A percentile compares a stretch with the other conserved stretches of the same genome.
phyloP scores from a whole-genome alignment of 805 yeast species.

The Yarrowia keelungensis region DNA sequence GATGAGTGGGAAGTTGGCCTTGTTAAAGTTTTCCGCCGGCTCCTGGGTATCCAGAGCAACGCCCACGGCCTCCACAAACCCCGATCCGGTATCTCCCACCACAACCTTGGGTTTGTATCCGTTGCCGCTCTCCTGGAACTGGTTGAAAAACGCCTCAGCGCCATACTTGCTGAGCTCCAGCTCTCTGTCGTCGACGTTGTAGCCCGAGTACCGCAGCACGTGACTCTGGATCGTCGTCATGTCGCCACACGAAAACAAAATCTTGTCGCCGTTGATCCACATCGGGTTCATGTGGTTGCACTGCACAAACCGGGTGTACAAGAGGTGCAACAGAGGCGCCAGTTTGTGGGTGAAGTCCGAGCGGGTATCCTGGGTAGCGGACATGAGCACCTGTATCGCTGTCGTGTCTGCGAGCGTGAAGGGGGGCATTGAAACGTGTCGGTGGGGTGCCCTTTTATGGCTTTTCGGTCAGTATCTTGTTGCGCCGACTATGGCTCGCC shows the following conservation, averaged over 20 bases:
- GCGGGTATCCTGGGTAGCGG: conserved; percentile 27
- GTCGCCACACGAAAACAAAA: conserved; percentile 34
- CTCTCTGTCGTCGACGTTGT: conserved; percentile 26
- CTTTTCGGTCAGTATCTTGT: too few species aligned
- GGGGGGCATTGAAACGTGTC: conserved; percentile 1
- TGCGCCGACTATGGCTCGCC: too few species aligned
- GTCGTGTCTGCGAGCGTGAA: conserved; percentile 20
- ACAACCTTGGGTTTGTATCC: conserved; percentile 32
- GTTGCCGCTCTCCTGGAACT: conserved; percentile 29
- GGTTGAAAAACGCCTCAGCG: conserved; percentile 34
- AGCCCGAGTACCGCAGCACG: conserved; percentile 20
- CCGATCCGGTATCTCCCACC: conserved; percentile 34
- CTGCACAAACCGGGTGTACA: conserved; percentile 31
- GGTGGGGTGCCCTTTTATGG: neutral
- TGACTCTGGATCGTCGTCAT: conserved; percentile 34
- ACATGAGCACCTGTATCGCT: conserved; percentile 18
- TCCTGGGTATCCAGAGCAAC: conserved; percentile 32
- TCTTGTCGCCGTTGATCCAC: conserved; percentile 36
- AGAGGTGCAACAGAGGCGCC: conserved; percentile 25
- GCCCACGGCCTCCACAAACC: conserved; percentile 38
- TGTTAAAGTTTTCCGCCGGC: conserved; percentile 33
- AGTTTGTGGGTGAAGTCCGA: conserved; percentile 7
- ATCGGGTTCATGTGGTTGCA: conserved; percentile 37
- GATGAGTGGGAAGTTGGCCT: conserved; percentile 21
- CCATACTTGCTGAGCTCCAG: conserved; percentile 17